Conservation (phyloP, 345 rosid species). For the Limnanthes douglasii region DNA sequence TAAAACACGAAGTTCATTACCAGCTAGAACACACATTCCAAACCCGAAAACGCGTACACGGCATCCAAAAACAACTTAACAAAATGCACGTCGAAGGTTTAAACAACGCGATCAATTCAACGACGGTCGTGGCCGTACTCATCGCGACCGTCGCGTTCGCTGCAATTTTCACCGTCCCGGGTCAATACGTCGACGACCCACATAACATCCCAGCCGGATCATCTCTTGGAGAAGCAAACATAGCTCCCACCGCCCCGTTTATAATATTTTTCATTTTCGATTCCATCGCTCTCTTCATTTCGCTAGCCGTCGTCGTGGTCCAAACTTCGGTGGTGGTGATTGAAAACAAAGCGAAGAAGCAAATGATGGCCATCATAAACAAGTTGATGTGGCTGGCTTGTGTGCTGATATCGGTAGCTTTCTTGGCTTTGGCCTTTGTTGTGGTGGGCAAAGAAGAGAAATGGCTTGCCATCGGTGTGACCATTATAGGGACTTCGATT, state of each 20-base stretch:
- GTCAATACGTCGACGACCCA: slow-evolving; percentile 57
- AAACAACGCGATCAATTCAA: slow-evolving; percentile 87
- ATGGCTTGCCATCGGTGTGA: slow-evolving; percentile 73
- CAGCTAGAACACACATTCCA: slow-evolving; percentile 88
- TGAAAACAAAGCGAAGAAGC: slow-evolving; percentile 88
- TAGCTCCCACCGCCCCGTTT: slow-evolving; percentile 51
- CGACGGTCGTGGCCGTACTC: slow-evolving; percentile 87
- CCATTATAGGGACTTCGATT: slow-evolving; percentile 61
- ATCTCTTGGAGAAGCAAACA: slow-evolving; percentile 68
- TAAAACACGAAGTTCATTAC: slow-evolving; percentile 83
- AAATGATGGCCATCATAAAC: slow-evolving; percentile 87
- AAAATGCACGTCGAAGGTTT: slow-evolving; percentile 88
- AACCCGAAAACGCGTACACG: slow-evolving; percentile 73
- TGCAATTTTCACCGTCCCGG: slow-evolving; percentile 86
- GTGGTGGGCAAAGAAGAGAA: slow-evolving; percentile 64
- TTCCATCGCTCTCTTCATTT: slow-evolving; percentile 78
- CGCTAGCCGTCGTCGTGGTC: slow-evolving; percentile 85
- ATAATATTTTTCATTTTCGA: slow-evolving; percentile 75
- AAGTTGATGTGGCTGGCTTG: slow-evolving; percentile 97
- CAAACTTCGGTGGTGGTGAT: slow-evolving; percentile 93
- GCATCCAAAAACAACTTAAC: slow-evolving; percentile 72
- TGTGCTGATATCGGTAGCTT: slow-evolving; percentile 63
- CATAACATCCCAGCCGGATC: slow-evolving; percentile 19
- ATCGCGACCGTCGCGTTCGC: slow-evolving; percentile 94
- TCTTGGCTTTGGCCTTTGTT: slow-evolving; percentile 57